Evolutionary conservation across 2,329 filamentous ascomycete species (phyloP).

Genomic region (Claviceps maximensis): DNA sequence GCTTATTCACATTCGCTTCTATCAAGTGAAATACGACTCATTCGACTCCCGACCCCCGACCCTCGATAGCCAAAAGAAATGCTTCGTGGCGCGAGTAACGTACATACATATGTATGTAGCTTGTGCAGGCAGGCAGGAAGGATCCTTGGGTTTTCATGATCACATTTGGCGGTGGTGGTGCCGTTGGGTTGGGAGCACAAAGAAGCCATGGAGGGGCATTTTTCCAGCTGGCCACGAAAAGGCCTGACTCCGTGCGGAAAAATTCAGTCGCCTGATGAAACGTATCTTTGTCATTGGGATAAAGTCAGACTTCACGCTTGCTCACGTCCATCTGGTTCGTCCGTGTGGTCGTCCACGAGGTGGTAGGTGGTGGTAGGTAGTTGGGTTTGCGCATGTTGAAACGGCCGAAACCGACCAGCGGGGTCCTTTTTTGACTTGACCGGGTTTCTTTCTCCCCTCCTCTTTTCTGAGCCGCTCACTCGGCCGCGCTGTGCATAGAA

Average conservation of each 20-base stretch:
- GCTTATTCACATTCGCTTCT: too few relatives aligned
- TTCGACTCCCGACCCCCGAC: too few relatives aligned
- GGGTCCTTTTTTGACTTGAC: not conserved
- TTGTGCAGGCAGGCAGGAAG: too few relatives aligned
- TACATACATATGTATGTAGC: too few relatives aligned
- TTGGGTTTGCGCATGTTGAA: not conserved
- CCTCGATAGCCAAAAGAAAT: too few relatives aligned
- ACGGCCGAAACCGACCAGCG: not conserved
- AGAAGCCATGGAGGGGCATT: not conserved
- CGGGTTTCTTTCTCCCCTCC: not conserved
- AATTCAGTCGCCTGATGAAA: slow-evolving; percentile 3
- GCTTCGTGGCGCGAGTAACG: too few relatives aligned
- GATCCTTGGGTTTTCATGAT: too few relatives aligned
- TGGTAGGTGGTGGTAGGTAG: not conserved
- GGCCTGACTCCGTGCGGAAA: not conserved
- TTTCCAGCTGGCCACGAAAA: not conserved
- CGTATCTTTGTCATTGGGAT: not conserved
- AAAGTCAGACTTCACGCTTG: not conserved
- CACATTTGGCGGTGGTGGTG: too few relatives aligned
- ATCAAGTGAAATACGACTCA: too few relatives aligned
- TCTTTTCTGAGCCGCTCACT: not conserved
- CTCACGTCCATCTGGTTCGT: not conserved
- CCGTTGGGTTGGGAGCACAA: too few relatives aligned
- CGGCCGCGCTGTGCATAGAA: not conserved
- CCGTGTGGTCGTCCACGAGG: not conserved